Conservation (phyloP, 2,329 filamentous ascomycete genomes). For the Scedosporium dehoogii region DNA sequence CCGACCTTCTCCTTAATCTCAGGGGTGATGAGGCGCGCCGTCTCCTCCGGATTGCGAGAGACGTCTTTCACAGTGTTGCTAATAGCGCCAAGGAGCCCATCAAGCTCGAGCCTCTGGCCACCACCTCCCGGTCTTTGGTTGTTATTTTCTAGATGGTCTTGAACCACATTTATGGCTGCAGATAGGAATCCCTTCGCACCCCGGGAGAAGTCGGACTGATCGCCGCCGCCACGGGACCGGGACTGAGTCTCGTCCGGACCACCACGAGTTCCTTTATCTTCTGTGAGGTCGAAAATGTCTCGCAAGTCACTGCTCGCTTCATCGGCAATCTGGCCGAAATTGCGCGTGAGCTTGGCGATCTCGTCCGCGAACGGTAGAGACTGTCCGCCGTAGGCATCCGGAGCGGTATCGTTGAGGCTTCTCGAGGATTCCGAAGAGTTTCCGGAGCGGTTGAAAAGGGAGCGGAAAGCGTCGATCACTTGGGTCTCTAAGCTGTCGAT, state of each 20-base stretch:
- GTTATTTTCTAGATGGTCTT: slow-evolving; percentile 26
- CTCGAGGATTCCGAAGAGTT: slow-evolving; percentile 11
- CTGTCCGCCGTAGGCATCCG: slow-evolving; percentile 29
- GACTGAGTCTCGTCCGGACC: slow-evolving; percentile 13
- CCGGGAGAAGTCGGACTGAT: slow-evolving; percentile 14
- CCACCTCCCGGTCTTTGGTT: slow-evolving; percentile 14
- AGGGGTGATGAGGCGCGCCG: slow-evolving; percentile 32
- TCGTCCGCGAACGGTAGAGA: slow-evolving; percentile 36
- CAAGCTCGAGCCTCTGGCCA: slow-evolving; percentile 26
- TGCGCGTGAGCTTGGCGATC: slow-evolving; percentile 29
- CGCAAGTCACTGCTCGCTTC: slow-evolving; percentile 30
- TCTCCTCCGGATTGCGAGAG: slow-evolving; percentile 34
- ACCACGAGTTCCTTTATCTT: slow-evolving; percentile 15
- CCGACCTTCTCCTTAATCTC: slow-evolving; percentile 36
- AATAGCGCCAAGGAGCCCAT: slow-evolving; percentile 31
- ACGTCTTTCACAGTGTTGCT: slow-evolving; percentile 33
- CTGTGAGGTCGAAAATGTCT: slow-evolving; percentile 33
- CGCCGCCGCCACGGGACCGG: slow-evolving; percentile 17
- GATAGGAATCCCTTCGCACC: slow-evolving; percentile 28
- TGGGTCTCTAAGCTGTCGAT: slow-evolving; percentile 35
- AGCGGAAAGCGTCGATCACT: slow-evolving; percentile 32
- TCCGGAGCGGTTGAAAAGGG: slow-evolving; percentile 24
- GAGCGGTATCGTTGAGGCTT: slow-evolving; percentile 22
- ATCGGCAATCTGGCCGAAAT: slow-evolving; percentile 28
- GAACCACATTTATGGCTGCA: slow-evolving; percentile 28